Conservation (phyloP, 2,329 filamentous ascomycete species). For the Xylaria sp. region DNA sequence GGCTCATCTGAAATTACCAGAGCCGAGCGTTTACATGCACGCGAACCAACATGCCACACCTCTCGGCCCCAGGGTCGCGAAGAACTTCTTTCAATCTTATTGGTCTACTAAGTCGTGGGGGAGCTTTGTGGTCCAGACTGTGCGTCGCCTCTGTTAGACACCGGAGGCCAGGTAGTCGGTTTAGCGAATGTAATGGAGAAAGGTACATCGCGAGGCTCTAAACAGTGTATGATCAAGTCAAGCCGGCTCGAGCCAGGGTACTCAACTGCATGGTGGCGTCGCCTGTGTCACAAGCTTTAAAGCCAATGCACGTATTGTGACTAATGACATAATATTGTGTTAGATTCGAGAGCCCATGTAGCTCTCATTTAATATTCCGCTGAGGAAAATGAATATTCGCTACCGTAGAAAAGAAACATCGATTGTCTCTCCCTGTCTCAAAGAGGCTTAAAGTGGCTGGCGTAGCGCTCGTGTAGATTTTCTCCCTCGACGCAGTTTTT, state of each 20-base stretch:
- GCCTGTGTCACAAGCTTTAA: conserved; percentile 6
- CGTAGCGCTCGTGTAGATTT: conserved; percentile 7
- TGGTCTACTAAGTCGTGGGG: conserved; percentile 28
- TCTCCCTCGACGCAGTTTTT: neutral
- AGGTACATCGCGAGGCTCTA: conserved; percentile 8
- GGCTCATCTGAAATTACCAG: conserved; percentile 30
- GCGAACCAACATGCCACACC: conserved; percentile 18
- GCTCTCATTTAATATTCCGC: conserved; percentile 14
- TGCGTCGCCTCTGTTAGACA: conserved; percentile 21
- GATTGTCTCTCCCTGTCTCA: neutral
- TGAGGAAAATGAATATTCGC: conserved; percentile 24
- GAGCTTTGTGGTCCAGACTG: conserved; percentile 22
- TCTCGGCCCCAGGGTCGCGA: conserved; percentile 9
- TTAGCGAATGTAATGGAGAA: conserved; percentile 2
- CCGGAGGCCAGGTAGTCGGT: conserved; percentile 10
- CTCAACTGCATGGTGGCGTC: no score
- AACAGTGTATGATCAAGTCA: conserved; percentile 3
- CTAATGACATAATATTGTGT: conserved; percentile 17
- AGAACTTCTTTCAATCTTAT: conserved; percentile 14
- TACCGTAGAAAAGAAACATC: neutral
- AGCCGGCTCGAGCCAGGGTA: neutral
- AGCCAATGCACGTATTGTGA: conserved; percentile 20
- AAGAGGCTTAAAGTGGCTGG: neutral
- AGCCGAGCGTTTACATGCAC: conserved; percentile 37
- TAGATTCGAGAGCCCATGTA: conserved; percentile 5